A percentile compares a stretch with the other conserved stretches of the same genome.
These are phyloP conservation scores for Salix koriyanagi DNA, from an alignment of 345 rosid species.

Conservation along the genomic window DNA sequence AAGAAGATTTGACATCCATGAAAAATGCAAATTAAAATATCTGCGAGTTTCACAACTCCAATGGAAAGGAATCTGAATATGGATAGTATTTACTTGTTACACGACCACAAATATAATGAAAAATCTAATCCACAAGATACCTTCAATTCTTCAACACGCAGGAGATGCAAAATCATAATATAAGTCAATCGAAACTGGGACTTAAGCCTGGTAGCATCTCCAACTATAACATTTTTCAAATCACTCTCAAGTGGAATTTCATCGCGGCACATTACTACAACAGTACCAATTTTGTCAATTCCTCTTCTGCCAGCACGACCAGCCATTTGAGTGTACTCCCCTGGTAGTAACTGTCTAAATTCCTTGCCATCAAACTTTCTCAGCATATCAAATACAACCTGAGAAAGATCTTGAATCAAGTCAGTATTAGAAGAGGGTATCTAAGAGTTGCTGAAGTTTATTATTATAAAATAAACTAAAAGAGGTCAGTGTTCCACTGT, in stretches of 20 bases:
- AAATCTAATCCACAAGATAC: conserved; percentile 31
- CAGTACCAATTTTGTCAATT: conserved; percentile 91
- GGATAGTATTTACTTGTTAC: not conserved
- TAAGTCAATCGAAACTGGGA: conserved; percentile 96
- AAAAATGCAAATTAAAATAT: not conserved
- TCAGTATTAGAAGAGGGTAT: conserved; percentile 8
- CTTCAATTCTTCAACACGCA: conserved; percentile 98
- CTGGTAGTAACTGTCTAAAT: conserved; percentile 78
- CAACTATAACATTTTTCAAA: conserved; percentile 59
- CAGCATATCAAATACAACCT: conserved; percentile 91
- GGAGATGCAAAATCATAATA: conserved; percentile 94
- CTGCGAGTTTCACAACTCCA: not conserved
- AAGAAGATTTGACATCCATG: not conserved
- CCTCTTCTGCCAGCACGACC: conserved; percentile 99
- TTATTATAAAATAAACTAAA: too few relatives aligned
- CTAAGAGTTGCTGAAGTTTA: not conserved
- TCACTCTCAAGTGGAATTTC: conserved; percentile 78
- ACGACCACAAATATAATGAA: not conserved
- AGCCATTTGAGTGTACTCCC: conserved; percentile 99
- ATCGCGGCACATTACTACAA: conserved; percentile 90
- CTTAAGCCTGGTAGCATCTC: conserved; percentile 76
- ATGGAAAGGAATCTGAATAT: conserved; percentile 10
- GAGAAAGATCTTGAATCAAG: conserved; percentile 20
- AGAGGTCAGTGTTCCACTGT: too few relatives aligned
- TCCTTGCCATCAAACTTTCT: conserved; percentile 96